A percentile compares a stretch with the other conserved stretches of the same genome.
Conservation (phyloP, 2,329 filamentous ascomycete genomes). For the Dactylellina leptospora region DNA sequence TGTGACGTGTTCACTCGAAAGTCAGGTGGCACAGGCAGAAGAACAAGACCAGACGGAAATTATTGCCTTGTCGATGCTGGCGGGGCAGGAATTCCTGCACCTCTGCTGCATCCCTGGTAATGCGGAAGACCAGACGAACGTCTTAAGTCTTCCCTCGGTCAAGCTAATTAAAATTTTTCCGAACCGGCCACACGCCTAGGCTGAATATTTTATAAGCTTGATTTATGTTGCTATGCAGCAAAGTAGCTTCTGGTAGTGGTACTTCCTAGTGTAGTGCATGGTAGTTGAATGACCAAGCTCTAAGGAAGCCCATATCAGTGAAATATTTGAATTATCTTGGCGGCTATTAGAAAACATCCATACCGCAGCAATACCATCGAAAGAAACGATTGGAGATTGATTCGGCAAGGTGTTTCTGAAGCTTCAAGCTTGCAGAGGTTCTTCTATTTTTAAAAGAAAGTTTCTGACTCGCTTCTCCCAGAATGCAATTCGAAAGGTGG, state of each 20-base stretch:
- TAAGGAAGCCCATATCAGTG: too few species aligned
- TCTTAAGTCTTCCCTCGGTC: conserved; percentile 6
- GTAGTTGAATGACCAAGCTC: too few species aligned
- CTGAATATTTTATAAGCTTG: conserved; percentile 5
- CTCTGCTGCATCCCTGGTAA: conserved; percentile 23
- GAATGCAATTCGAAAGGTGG: conserved; percentile 6
- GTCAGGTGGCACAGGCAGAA: conserved; percentile 45
- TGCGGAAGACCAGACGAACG: conserved; percentile 44
- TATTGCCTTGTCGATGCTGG: conserved; percentile 18
- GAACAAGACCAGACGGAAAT: conserved; percentile 2
- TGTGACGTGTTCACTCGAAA: conserved; percentile 48
- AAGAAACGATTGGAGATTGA: not conserved
- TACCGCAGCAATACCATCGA: too few species aligned
- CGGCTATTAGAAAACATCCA: too few species aligned
- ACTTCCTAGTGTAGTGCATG: conserved; percentile 21
- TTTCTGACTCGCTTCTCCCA: not conserved
- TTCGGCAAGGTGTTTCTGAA: not conserved
- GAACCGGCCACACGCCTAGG: conserved; percentile 11
- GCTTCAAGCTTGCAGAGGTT: conserved; percentile 1
- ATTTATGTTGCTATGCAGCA: not conserved
- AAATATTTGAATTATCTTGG: conserved; percentile 6
- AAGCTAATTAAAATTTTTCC: conserved; percentile 38
- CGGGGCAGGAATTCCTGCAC: conserved; percentile 20
- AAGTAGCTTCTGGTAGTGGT: conserved; percentile 48
- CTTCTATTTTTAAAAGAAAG: conserved; percentile 32